phyloP scores from a whole-genome alignment of 2,329 filamentous ascomycete species.

The Hypoxylon sp. region DNA sequence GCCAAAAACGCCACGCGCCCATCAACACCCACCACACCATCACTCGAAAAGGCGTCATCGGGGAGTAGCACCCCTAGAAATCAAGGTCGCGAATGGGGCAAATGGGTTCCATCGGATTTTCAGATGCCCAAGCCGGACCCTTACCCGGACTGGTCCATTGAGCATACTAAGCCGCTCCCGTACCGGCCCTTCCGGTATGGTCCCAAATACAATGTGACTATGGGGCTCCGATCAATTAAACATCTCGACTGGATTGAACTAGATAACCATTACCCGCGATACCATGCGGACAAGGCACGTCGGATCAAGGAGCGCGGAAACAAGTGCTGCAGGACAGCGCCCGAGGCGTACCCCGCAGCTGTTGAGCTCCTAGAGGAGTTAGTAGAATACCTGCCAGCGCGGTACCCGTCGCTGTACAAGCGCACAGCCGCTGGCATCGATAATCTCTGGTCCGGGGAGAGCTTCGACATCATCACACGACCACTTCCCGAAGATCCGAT shows the following conservation, averaged over 20 bases:
- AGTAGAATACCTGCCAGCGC: slow-evolving; percentile 76
- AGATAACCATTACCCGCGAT: slow-evolving; percentile 83
- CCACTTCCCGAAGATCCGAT: slow-evolving; percentile 84
- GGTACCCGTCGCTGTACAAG: slow-evolving; percentile 80
- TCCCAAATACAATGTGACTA: slow-evolving; percentile 81
- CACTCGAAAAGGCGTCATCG: slow-evolving; percentile 49
- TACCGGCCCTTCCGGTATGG: slow-evolving; percentile 86
- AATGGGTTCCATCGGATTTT: slow-evolving; percentile 52
- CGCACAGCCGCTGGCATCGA: slow-evolving; percentile 75
- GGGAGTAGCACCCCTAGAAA: slow-evolving; percentile 21
- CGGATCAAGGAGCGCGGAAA: slow-evolving; percentile 76
- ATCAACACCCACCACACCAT: slow-evolving; percentile 46
- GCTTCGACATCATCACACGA: slow-evolving; percentile 75
- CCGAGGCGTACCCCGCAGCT: slow-evolving; percentile 79
- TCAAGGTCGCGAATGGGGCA: slow-evolving; percentile 48
- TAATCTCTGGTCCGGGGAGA: slow-evolving; percentile 80
- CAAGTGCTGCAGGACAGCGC: slow-evolving; percentile 78
- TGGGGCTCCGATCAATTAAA: slow-evolving; percentile 80
- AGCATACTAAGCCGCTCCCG: slow-evolving; percentile 78
- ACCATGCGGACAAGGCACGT: slow-evolving; percentile 77
- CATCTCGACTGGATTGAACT: slow-evolving; percentile 87
- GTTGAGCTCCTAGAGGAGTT: slow-evolving; percentile 84
- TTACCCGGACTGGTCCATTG: slow-evolving; percentile 78
- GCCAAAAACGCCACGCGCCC: slow-evolving; percentile 36
- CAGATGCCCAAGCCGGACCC: slow-evolving; percentile 58